A percentile compares a stretch with the other conserved stretches of the same genome.
Evolutionary conservation across 352 stramenopile genomes (phyloP).

Genomic region (Globisporangium orthogonon): DNA sequence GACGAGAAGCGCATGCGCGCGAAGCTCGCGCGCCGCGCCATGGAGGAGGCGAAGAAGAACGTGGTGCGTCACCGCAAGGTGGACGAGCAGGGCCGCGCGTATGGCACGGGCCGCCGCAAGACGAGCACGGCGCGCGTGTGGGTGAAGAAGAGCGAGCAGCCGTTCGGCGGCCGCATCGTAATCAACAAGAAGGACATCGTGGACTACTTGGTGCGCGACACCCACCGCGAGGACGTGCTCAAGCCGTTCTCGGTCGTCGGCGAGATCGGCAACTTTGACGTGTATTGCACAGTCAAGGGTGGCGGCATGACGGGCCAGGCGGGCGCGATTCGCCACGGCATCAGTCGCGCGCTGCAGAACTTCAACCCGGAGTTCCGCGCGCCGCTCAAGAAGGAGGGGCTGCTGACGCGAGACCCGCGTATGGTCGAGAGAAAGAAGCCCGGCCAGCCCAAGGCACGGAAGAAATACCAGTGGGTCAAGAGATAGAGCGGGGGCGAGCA

Average conservation of each 20-base stretch:
- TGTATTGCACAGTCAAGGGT: slow-evolving; percentile 89
- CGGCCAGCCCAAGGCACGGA: slow-evolving; percentile 94
- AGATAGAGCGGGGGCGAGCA: slow-evolving; percentile 73
- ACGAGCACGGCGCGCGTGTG: slow-evolving; percentile 91
- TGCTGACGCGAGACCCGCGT: slow-evolving; percentile 92
- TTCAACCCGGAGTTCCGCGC: slow-evolving; percentile 92
- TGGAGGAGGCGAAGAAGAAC: slow-evolving; percentile 73
- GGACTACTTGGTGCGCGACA: slow-evolving; percentile 90
- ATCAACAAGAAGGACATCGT: slow-evolving; percentile 94
- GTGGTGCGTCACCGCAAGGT: slow-evolving; percentile 61
- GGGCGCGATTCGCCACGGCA: slow-evolving; percentile 90
- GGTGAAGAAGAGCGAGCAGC: slow-evolving; percentile 77
- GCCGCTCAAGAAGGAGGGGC: slow-evolving; percentile 89
- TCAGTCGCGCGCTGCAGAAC: slow-evolving; percentile 90
- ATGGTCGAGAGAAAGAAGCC: slow-evolving; percentile 97
- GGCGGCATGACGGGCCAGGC: slow-evolving; percentile 92
- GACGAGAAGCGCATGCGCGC: slow-evolving; percentile 59
- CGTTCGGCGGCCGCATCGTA: slow-evolving; percentile 83
- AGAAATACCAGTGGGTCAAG: slow-evolving; percentile 98
- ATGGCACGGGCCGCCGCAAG: slow-evolving; percentile 92
- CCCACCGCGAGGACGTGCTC: slow-evolving; percentile 87
- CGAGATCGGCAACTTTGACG: slow-evolving; percentile 85
- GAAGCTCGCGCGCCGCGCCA: slow-evolving; percentile 55
- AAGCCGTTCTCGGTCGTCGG: slow-evolving; percentile 66
- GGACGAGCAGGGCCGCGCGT: slow-evolving; percentile 74